Evolutionary conservation across 2,329 filamentous ascomycete genomes (phyloP).

Genomic region (Mycosphaerella sp.): DNA sequence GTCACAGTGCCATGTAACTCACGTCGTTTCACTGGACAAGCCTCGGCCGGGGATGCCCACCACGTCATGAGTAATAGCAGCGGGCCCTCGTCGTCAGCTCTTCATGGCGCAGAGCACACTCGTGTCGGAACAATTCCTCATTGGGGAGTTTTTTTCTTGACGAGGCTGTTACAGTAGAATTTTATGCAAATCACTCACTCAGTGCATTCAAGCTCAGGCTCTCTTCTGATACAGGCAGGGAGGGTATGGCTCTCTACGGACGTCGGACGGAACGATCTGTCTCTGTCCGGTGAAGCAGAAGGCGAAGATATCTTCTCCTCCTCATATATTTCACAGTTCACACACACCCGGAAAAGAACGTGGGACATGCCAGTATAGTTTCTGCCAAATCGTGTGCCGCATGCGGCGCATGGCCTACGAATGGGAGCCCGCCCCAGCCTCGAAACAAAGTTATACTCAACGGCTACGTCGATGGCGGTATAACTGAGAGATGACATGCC

Average conservation of each 20-base stretch:
- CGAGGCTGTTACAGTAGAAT: background rate
- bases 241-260: no score
- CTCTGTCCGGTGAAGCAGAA: no score
- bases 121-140: slow-evolving; percentile 1
- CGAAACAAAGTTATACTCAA: background rate
- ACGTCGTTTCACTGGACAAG: background rate
- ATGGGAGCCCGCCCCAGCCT: no score
- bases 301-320: no score
- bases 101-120: background rate
- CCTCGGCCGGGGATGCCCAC: background rate
- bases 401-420: no score
- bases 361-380: no score
- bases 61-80: background rate
- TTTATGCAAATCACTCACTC: background rate
- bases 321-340: no score
- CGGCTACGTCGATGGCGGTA: background rate
- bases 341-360: no score
- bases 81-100: slow-evolving; percentile 4
- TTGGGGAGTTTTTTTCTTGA: background rate
- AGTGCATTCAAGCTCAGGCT: no score
- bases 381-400: no score
- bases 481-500: slow-evolving; percentile 5
- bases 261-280: no score
- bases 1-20: background rate
- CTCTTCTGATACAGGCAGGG: no score